Evolutionary conservation across 371 early-diverging fungal genomes (phyloP).

Genomic region (Syncephalastrum sp.): DNA sequence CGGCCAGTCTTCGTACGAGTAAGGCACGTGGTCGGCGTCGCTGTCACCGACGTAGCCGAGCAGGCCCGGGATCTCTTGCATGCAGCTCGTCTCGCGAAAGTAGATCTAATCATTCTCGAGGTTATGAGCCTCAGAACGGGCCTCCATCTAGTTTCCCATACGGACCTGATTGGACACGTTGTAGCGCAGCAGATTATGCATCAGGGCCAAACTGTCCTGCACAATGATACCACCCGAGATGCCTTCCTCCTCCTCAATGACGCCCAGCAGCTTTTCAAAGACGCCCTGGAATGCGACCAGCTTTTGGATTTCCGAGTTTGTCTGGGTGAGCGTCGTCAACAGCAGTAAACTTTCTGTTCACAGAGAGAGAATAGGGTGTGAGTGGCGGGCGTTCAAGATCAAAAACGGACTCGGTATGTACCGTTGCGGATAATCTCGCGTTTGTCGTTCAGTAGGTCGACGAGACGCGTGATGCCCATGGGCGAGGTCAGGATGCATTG

Average conservation of each 20-base stretch:
- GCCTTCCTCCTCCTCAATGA: constrained; percentile 91
- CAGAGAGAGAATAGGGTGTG: not conserved
- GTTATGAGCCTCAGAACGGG: not conserved
- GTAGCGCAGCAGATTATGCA: constrained; percentile 87
- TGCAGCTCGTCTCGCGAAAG: constrained; percentile 94
- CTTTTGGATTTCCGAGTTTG: constrained; percentile 95
- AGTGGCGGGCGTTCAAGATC: too few relatives aligned
- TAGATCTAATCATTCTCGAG: constrained; percentile 58
- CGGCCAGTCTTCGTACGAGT: constrained; percentile 57
- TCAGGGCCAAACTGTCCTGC: constrained; percentile 92
- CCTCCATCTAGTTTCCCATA: not conserved
- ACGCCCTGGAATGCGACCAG: constrained; percentile 97
- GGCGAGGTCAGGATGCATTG: constrained; percentile 86
- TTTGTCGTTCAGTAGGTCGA: constrained; percentile 89
- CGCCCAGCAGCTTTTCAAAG: constrained; percentile 85
- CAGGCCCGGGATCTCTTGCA: constrained; percentile 78
- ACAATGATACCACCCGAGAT: constrained; percentile 94
- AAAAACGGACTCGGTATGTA: constrained; percentile 16
- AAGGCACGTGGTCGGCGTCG: constrained; percentile 55
- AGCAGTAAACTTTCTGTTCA: constrained; percentile 85
- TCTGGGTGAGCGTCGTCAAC: constrained; percentile 83
- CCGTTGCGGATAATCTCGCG: constrained; percentile 95
- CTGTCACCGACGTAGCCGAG: constrained; percentile 64
- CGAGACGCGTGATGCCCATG: constrained; percentile 87
- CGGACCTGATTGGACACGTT: constrained; percentile 94